Evolutionary conservation across 331 rosid genomes (phyloP).

Genomic region (Pyrus hybrid): DNA sequence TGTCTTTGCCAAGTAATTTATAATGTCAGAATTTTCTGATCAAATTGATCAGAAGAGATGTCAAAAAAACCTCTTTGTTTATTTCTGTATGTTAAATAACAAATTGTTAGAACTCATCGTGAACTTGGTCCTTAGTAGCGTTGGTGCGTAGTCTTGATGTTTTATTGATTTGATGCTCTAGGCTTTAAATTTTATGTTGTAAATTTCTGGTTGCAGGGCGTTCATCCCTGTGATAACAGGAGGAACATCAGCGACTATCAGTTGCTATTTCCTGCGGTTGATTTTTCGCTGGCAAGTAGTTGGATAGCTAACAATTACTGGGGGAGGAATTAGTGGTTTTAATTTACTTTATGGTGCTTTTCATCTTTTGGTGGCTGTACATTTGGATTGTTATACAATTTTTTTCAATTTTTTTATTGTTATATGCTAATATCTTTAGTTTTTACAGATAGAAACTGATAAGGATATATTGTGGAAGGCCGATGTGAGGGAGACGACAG

Average conservation of each 20-base stretch:
- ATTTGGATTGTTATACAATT: background rate
- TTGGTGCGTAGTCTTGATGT: background rate
- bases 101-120: background rate
- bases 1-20: background rate
- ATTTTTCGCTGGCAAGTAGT: conserved; percentile 39
- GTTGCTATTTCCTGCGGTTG: conserved; percentile 39
- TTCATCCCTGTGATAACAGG: conserved; percentile 41
- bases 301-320: background rate
- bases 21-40: background rate
- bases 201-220: conserved; percentile 28
- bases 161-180: background rate
- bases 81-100: background rate
- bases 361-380: background rate
- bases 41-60: background rate
- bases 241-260: conserved; percentile 32
- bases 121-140: background rate
- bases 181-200: background rate
- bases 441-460: conserved; percentile 32
- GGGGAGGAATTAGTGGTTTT: background rate
- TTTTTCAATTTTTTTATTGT: background rate
- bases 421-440: too few species aligned
- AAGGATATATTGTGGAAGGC: conserved; percentile 39
- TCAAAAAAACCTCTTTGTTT: background rate
- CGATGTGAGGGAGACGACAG: conserved; percentile 34
- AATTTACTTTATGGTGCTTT: background rate